Evolutionary conservation across 306 rosid genomes (phyloP).

Genomic region (Astragalus glycyphyllos): DNA sequence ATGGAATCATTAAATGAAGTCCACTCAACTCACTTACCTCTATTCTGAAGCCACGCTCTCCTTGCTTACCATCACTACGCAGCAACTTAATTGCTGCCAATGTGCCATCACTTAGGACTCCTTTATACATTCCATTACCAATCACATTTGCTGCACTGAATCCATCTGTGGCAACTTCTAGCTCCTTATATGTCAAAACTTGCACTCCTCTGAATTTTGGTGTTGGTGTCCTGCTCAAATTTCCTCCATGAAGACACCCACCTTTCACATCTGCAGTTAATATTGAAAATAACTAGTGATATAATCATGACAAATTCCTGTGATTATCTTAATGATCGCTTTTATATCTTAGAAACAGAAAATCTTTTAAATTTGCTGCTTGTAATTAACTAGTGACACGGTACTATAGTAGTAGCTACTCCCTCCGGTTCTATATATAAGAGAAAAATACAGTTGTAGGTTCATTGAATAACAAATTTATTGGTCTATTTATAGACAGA

Average conservation of each 20-base stretch:
- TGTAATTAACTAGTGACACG: not conserved
- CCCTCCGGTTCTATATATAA: too few species aligned
- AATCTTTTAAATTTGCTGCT: not conserved
- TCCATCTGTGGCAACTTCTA: constrained; percentile 72
- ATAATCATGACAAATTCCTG: constrained; percentile 10
- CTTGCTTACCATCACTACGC: constrained; percentile 73
- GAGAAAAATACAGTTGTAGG: too few species aligned
- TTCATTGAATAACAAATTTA: too few species aligned
- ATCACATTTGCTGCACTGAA: constrained; percentile 73
- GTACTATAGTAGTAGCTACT: too few species aligned
- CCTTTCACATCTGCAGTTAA: constrained; percentile 75
- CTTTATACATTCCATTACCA: constrained; percentile 75
- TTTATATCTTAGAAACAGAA: constrained; percentile 4
- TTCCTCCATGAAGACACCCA: constrained; percentile 81
- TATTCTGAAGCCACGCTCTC: constrained; percentile 94
- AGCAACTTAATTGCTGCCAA: constrained; percentile 80
- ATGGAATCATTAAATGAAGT: constrained; percentile 53
- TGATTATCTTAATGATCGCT: constrained; percentile 27
- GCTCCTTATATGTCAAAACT: constrained; percentile 85
- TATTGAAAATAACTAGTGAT: too few species aligned
- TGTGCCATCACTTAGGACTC: constrained; percentile 82
- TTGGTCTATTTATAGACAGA: too few species aligned
- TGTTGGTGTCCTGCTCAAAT: constrained; percentile 52
- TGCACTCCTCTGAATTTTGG: constrained; percentile 71
- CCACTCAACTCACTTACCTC: constrained; percentile 68